Evolutionary conservation across 768 basidiomycete species (phyloP).

Genomic region (Russula sp.): DNA sequence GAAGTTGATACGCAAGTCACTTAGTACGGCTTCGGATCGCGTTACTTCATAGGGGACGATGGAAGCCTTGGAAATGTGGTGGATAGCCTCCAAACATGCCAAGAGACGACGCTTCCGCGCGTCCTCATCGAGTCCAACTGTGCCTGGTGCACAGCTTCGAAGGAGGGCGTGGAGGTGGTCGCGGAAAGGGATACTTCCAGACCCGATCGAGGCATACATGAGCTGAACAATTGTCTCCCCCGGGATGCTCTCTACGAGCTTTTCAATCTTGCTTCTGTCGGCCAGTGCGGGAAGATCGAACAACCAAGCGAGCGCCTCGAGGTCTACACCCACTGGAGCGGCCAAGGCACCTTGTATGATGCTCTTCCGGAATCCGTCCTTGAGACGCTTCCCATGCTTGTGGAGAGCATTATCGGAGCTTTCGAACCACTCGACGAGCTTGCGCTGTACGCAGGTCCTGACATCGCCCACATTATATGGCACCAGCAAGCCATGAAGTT

Average conservation of each 20-base stretch:
- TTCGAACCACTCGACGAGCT: conserved; percentile 2
- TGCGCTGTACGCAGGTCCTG: too few species aligned
- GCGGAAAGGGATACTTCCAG: neutral
- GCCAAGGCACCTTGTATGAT: neutral
- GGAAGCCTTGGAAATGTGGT: neutral
- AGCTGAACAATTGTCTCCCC: conserved; percentile 2
- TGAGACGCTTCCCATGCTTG: neutral
- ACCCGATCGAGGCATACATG: neutral
- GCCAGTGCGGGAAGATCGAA: conserved; percentile 2
- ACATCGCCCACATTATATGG: conserved; percentile 3
- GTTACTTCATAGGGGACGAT: neutral
- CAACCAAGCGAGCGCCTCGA: conserved; percentile 5
- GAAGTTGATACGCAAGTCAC: conserved; percentile 10
- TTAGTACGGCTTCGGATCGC: neutral
- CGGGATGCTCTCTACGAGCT: neutral
- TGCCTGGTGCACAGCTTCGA: conserved; percentile 4
- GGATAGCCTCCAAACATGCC: conserved; percentile 9
- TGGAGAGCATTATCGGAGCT: neutral
- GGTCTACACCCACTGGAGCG: neutral
- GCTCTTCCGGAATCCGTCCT: neutral
- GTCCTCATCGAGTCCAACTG: neutral
- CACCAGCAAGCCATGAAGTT: conserved; percentile 5
- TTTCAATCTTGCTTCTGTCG: conserved; percentile 8
- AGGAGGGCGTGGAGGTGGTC: conserved; percentile 10
- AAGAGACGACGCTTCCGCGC: conserved; percentile 6